Percentiles rank a stretch among this genome's conserved stretches.
These are phyloP conservation scores for Vitis hybrid DNA, from an alignment of 177 flowering plant genomes.

Conservation along the genomic window DNA sequence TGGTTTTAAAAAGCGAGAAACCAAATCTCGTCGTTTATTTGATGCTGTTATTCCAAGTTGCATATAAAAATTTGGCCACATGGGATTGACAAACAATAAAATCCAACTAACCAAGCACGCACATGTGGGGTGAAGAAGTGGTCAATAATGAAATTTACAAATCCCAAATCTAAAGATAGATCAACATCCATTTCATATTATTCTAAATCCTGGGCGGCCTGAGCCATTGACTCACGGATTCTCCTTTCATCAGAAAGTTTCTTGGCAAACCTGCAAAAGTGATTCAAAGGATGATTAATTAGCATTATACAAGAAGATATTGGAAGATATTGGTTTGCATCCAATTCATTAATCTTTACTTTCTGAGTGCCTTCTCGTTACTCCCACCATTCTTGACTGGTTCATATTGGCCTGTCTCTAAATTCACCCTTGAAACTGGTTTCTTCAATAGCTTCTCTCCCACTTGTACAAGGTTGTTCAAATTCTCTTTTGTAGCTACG, in stretches of 20 bases:
- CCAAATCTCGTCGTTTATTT: too few relatives aligned
- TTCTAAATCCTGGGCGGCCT: not conserved
- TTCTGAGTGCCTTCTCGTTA: conserved; percentile 33
- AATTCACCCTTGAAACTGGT: conserved; percentile 32
- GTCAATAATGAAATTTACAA: too few relatives aligned
- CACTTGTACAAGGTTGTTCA: conserved; percentile 31
- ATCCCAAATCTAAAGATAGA: too few relatives aligned
- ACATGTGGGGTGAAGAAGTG: too few relatives aligned
- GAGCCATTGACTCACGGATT: conserved; percentile 20
- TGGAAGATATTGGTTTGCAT: too few relatives aligned
- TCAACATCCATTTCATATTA: too few relatives aligned
- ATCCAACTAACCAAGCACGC: too few relatives aligned
- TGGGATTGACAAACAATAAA: too few relatives aligned
- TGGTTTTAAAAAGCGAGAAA: too few relatives aligned
- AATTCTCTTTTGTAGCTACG: conserved; percentile 32
- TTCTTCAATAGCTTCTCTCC: conserved; percentile 37
- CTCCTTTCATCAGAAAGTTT: conserved; percentile 38
- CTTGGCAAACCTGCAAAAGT: conserved; percentile 32
- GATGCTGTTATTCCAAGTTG: too few relatives aligned
- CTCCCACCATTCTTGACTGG: conserved; percentile 28
- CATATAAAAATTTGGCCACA: too few relatives aligned
- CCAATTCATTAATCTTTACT: conserved; percentile 3
- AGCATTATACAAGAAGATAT: too few relatives aligned
- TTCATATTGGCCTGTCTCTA: conserved; percentile 39
- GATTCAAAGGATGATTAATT: not conserved